Percentiles rank a stretch among this genome's conserved stretches.
These are phyloP conservation scores for Isatis tinctoria DNA, from an alignment of 345 rosid genomes.

Conservation along the genomic window DNA sequence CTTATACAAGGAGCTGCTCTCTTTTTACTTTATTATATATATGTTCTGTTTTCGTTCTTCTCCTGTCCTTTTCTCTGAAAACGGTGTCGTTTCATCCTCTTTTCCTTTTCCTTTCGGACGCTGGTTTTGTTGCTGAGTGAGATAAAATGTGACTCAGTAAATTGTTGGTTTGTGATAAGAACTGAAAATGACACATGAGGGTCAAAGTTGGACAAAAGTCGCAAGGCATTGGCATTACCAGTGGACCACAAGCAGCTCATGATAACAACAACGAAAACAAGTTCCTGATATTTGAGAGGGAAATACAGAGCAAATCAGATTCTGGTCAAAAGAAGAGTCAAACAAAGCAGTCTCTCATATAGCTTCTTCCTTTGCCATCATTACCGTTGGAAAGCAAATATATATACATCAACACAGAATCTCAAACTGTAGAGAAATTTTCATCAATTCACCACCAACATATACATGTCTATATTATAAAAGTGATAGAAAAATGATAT, in stretches of 20 bases:
- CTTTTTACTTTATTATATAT: background rate
- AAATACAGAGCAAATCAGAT: conserved; percentile 8
- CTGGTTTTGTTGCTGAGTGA: background rate
- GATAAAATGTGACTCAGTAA: background rate
- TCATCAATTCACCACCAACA: conserved; percentile 18
- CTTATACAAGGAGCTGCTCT: background rate
- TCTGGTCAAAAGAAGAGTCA: conserved; percentile 25
- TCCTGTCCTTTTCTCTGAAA: background rate
- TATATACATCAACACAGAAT: background rate
- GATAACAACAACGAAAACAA: conserved; percentile 1
- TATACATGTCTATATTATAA: conserved; percentile 30
- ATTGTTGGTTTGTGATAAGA: background rate
- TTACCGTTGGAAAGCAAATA: background rate
- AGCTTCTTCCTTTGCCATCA: conserved; percentile 9
- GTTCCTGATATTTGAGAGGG: background rate
- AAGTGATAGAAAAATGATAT: conserved; percentile 4
- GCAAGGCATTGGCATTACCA: background rate
- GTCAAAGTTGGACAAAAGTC: conserved; percentile 28
- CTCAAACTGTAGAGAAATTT: background rate
- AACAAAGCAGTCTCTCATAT: conserved; percentile 8
- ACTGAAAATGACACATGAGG: conserved; percentile 23
- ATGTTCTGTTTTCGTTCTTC: conserved; percentile 11
- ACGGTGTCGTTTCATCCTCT: background rate
- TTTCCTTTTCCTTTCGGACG: background rate
- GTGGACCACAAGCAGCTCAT: conserved; percentile 27